Evolutionary conservation across 345 rosid genomes (phyloP).

Genomic region (Eucalyptus coolabah): DNA sequence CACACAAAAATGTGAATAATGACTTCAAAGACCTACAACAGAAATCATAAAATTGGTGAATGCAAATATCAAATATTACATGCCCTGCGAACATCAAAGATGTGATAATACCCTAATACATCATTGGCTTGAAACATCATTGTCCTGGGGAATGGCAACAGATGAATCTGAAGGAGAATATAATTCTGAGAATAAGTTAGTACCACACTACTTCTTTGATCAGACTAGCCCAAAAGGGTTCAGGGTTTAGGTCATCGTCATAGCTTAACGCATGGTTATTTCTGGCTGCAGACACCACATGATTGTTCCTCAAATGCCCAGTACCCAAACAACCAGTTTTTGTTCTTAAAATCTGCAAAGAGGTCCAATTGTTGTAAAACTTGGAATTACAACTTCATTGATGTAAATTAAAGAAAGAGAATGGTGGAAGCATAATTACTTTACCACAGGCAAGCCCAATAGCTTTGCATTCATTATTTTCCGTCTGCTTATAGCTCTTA

Average conservation of each 20-base stretch:
- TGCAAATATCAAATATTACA: not conserved
- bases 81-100: not conserved
- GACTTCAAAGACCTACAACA: not conserved
- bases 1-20: not conserved
- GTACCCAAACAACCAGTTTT: not conserved
- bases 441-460: not conserved
- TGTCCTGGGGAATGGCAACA: not conserved
- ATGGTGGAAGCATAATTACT: not conserved
- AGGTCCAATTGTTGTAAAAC: not conserved
- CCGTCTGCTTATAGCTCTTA: not conserved
- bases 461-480: not conserved
- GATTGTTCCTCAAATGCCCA: not conserved
- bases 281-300: slow-evolving; percentile 13
- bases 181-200: not conserved
- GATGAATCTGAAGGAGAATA: not conserved
- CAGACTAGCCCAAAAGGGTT: not conserved
- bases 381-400: not conserved
- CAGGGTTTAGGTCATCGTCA: not conserved
- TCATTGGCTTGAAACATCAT: not conserved
- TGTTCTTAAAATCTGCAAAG: not conserved
- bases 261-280: not conserved
- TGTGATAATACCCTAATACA: not conserved
- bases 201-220: not conserved
- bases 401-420: not conserved
- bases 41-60: not conserved